Evolutionary conservation across 1,139 yeast genomes (phyloP), one percentile per base, ranked within the genome.

Genomic region (Debaryomycetaceae sp.): DNA sequence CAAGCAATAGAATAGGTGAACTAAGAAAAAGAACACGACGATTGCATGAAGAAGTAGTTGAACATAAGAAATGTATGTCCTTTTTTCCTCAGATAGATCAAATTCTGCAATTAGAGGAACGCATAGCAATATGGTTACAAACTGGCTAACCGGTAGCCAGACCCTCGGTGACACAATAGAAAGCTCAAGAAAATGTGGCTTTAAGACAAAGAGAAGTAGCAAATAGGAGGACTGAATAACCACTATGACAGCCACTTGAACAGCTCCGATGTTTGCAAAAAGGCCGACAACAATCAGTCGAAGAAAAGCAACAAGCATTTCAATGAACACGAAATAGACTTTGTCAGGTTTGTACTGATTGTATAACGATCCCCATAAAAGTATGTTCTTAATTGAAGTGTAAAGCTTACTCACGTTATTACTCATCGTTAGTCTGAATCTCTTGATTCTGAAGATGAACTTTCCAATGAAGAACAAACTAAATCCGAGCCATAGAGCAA

Each of bases 311-410:
- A 63, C 60, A 0, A 56, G 34, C 9, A 63, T 54, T 36, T 77
- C 80, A 36, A 71, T 50, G 2, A 66, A 53, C 6, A 71, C 68
- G 51, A 60, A 79, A 45, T 58, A 62, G 1, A 75, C 67, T 46
- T 65, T 62, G 24, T 66, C 59, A 1, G 83, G 82, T 24, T 68
- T 66, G 53, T 72, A 76, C 31, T 65, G 65, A 47, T 70, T 68
- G 55, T 78, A 80, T 24, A 68, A 56, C 41, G 65, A 65, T 4
- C 76, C 70, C 82, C 83, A 80, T 2, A 70, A 48, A 44, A 78
- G 62, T 40, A 79, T 70, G 3, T 72, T 62, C 46, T 65, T 72
- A 44, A 77, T 65, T 2, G 81, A 76, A 1, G 81, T 72, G 53
- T 78, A 80, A 5, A 80, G 54, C 47, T 62, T 62, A 7, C 65